A percentile compares a stretch with the other conserved stretches of the same genome.
phyloP scores from a whole-genome alignment of 2,329 filamentous ascomycete species.

The Ophiostoma tasmaniense region DNA sequence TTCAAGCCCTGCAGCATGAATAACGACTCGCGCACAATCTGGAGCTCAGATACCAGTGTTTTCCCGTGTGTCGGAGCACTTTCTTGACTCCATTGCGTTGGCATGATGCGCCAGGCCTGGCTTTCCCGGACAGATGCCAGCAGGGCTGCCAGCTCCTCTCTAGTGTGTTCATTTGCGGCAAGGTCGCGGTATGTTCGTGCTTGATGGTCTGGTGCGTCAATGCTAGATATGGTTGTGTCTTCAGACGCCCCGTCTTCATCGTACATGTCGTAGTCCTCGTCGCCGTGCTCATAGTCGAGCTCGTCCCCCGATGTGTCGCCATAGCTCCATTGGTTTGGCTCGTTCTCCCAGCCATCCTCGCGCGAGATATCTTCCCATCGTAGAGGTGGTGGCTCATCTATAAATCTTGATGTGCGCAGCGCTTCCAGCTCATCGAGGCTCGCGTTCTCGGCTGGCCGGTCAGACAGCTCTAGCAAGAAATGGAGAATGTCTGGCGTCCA shows the following conservation, averaged over 20 bases:
- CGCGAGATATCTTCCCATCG: slow-evolving; percentile 73
- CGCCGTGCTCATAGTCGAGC: slow-evolving; percentile 51
- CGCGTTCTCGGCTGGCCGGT: slow-evolving; percentile 66
- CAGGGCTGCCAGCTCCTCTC: slow-evolving; percentile 27
- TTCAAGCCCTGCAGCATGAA: slow-evolving; percentile 78
- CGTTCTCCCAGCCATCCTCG: slow-evolving; percentile 63
- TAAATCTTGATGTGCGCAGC: slow-evolving; percentile 38
- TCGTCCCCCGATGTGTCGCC: slow-evolving; percentile 39
- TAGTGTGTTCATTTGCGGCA: slow-evolving; percentile 19
- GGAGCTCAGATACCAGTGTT: slow-evolving; percentile 56
- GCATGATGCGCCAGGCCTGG: slow-evolving; percentile 38
- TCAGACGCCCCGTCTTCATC: slow-evolving; percentile 51
- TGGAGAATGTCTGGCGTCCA: slow-evolving; percentile 75
- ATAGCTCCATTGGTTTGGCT: slow-evolving; percentile 64
- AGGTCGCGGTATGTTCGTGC: slow-evolving; percentile 24
- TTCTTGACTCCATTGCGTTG: neutral
- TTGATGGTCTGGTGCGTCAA: slow-evolving; percentile 10
- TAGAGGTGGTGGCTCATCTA: slow-evolving; percentile 40
- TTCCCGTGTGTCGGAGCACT: neutral
- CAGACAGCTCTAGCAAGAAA: slow-evolving; percentile 70
- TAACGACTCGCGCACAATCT: slow-evolving; percentile 66
- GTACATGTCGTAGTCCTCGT: slow-evolving; percentile 50
- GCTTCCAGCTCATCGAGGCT: slow-evolving; percentile 54
- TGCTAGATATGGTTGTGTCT: slow-evolving; percentile 16
- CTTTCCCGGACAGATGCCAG: slow-evolving; percentile 33